phyloP scores from a whole-genome alignment of 768 basidiomycete species.

The Tylopilus sp. region DNA sequence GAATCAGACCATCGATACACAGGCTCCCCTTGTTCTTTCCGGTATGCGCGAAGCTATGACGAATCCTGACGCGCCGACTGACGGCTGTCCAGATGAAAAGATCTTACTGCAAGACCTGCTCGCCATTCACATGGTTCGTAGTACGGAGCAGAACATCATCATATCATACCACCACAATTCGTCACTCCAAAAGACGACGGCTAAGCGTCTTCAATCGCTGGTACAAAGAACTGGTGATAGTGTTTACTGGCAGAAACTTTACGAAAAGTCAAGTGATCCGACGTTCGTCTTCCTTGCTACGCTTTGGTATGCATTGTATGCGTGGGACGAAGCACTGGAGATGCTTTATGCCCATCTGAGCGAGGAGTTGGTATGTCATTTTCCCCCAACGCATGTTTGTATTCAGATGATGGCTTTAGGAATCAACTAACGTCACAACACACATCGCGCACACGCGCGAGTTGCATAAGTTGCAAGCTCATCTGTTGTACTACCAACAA shows the following conservation, averaged over 20 bases:
- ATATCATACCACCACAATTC: conserved; percentile 33
- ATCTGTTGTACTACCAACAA: conserved; percentile 52
- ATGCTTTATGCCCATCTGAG: conserved; percentile 48
- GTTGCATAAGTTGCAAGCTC: too few relatives aligned
- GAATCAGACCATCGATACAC: conserved; percentile 32
- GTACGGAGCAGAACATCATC: conserved; percentile 20
- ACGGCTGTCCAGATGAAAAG: conserved; percentile 11
- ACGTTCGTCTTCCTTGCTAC: conserved; percentile 33
- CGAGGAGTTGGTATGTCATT: conserved; percentile 35
- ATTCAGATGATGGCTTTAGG: conserved; percentile 30
- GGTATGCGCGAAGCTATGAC: conserved; percentile 3
- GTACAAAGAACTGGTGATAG: too few relatives aligned
- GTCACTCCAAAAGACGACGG: conserved; percentile 23
- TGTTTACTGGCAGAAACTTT: too few relatives aligned
- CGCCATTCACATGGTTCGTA: conserved; percentile 39
- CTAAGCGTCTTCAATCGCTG: conserved; percentile 26
- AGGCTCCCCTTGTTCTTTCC: conserved; percentile 29
- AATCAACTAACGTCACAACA: conserved; percentile 39
- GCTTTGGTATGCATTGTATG: conserved; percentile 25
- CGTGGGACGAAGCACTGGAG: conserved; percentile 36
- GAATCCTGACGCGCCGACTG: background rate
- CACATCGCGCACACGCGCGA: conserved; percentile 45
- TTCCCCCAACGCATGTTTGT: background rate
- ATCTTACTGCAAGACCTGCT: conserved; percentile 35
- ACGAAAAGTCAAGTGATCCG: conserved; percentile 42